Percentiles rank a stretch among this genome's conserved stretches.
Evolutionary conservation across 2,329 filamentous ascomycete genomes (phyloP).

Genomic region (Talaromyces sp.): DNA sequence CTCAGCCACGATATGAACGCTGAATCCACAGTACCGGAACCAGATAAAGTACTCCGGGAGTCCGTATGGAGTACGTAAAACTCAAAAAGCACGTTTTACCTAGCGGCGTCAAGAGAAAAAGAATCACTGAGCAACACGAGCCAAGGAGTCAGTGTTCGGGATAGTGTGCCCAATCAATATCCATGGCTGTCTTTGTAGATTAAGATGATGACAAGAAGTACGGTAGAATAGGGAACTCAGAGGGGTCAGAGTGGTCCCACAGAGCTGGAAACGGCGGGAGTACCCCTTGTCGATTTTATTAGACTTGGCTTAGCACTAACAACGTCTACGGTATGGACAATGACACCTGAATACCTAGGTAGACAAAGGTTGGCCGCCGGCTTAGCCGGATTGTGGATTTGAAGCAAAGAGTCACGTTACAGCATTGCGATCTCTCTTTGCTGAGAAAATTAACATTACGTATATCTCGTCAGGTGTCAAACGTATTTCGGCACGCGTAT

Average conservation of each 20-base stretch:
- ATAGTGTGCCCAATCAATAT: not conserved
- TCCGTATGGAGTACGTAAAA: not conserved
- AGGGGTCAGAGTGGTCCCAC: not conserved
- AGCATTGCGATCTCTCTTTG: too few species aligned
- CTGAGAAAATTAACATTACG: not conserved
- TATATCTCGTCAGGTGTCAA: not conserved
- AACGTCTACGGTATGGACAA: not conserved
- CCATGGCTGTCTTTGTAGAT: not conserved
- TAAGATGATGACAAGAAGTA: not conserved
- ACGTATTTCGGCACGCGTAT: not conserved
- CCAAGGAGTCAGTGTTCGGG: not conserved
- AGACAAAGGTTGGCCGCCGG: not conserved
- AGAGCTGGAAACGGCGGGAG: conserved; percentile 3
- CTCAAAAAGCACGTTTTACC: not conserved
- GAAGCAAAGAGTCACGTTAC: not conserved
- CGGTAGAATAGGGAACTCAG: not conserved
- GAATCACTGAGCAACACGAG: conserved; percentile 5
- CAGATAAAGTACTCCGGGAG: not conserved
- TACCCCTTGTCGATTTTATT: not conserved
- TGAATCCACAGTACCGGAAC: not conserved
- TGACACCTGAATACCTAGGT: not conserved
- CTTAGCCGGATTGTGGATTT: not conserved
- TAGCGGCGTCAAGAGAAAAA: not conserved
- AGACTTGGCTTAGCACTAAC: not conserved
- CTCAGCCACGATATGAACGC: not conserved